A percentile compares a stretch with the other conserved stretches of the same genome.
Conservation (phyloP, 2,329 filamentous ascomycete species). For the Trichoderma sp. region DNA sequence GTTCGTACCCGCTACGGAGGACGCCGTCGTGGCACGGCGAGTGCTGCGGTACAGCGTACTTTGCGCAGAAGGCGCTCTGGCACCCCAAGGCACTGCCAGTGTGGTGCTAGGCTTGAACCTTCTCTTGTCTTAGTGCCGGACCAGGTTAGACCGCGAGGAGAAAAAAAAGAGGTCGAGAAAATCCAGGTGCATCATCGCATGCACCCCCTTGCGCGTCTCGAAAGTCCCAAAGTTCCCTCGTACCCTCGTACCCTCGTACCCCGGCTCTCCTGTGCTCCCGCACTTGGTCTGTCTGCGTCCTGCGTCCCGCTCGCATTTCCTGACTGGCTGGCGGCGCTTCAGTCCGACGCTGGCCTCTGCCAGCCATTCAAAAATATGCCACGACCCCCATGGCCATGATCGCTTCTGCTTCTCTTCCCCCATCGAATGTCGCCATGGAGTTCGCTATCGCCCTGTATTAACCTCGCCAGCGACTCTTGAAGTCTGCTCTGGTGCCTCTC, state of each 20-base stretch:
- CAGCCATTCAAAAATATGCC: slow-evolving; percentile 43
- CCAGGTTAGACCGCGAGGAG: not conserved
- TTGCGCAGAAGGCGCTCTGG: no score
- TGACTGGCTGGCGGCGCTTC: slow-evolving; percentile 7
- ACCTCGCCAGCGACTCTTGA: slow-evolving; percentile 55
- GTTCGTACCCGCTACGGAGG: no score
- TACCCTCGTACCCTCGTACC: not conserved
- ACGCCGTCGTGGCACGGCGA: no score
- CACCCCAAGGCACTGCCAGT: no score
- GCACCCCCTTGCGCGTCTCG: not conserved
- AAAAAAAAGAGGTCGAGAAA: slow-evolving; percentile 1
- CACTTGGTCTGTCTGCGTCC: slow-evolving; percentile 21
- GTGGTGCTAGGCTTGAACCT: slow-evolving; percentile 1
- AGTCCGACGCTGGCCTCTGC: slow-evolving; percentile 7
- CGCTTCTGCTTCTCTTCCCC: slow-evolving; percentile 39
- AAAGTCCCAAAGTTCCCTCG: not conserved
- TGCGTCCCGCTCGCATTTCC: slow-evolving; percentile 21
- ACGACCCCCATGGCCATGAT: slow-evolving; percentile 36
- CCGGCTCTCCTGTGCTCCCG: slow-evolving; percentile 9
- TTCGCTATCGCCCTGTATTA: slow-evolving; percentile 56
- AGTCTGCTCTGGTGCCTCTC: slow-evolving; percentile 55
- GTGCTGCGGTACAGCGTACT: not conserved
- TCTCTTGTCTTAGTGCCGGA: slow-evolving; percentile 1
- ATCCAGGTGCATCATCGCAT: slow-evolving; percentile 1
- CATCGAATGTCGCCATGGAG: slow-evolving; percentile 57